phyloP scores from a whole-genome alignment of 148 eudicot species.

The Gaultheria prostrata region DNA sequence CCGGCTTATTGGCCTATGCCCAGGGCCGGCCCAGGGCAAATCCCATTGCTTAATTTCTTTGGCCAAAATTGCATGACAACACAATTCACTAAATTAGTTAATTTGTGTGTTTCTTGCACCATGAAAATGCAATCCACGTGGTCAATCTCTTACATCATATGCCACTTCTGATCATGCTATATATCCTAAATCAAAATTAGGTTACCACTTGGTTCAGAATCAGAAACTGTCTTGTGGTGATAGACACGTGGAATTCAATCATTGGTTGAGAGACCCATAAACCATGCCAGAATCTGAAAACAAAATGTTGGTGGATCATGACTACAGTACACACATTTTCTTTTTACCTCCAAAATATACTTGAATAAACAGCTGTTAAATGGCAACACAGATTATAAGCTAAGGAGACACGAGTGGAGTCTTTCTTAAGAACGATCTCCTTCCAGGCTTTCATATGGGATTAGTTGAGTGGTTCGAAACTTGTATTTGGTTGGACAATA shows the following conservation, averaged over 20 bases:
- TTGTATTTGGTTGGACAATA: too few species aligned
- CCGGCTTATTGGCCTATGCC: too few species aligned
- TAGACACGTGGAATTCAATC: not conserved
- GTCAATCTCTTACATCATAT: not conserved
- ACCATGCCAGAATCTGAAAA: not conserved
- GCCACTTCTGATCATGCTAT: not conserved
- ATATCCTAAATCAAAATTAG: constrained; percentile 3
- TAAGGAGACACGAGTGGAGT: too few species aligned
- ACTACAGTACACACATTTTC: not conserved
- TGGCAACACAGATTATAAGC: too few species aligned
- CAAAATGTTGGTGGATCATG: not conserved
- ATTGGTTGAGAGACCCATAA: constrained; percentile 30
- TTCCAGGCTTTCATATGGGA: too few species aligned
- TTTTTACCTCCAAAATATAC: too few species aligned
- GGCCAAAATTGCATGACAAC: not conserved
- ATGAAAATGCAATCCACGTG: constrained; percentile 14
- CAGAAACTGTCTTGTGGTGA: not conserved
- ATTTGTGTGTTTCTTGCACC: not conserved
- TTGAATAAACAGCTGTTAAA: too few species aligned
- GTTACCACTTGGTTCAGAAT: not conserved
- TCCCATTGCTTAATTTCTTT: not conserved
- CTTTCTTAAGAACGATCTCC: too few species aligned
- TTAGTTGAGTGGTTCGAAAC: too few species aligned
- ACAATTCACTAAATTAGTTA: not conserved
- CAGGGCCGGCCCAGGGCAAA: too few species aligned